A percentile compares a stretch with the other conserved stretches of the same genome.
Conservation (phyloP, 345 rosid genomes). For the Citrus sp. region DNA sequence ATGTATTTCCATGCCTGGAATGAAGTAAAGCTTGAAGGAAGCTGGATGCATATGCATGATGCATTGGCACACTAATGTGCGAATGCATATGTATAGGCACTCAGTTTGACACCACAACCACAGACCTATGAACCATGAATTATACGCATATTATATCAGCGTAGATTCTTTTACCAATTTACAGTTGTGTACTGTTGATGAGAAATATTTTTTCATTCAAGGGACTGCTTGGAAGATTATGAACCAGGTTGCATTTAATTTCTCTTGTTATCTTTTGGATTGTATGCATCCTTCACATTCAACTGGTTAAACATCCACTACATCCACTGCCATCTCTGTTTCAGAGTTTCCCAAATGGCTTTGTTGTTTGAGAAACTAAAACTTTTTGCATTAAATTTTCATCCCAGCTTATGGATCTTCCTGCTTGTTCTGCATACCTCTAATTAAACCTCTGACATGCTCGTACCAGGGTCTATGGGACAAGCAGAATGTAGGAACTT, state of each 20-base stretch:
- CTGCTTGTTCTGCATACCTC: not conserved
- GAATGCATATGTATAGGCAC: not conserved
- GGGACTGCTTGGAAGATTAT: not conserved
- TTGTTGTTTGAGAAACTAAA: not conserved
- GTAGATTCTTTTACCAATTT: not conserved
- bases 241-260: not conserved
- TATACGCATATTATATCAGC: not conserved
- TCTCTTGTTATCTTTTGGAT: not conserved
- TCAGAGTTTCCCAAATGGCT: not conserved
- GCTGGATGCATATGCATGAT: not conserved
- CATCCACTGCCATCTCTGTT: not conserved
- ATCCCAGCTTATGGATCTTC: not conserved
- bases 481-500: conserved; percentile 28
- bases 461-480: conserved; percentile 71
- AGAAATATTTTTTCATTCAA: not conserved
- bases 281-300: not conserved
- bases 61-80: not conserved
- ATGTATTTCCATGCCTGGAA: not conserved
- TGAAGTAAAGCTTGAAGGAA: not conserved
- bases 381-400: not conserved
- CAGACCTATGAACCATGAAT: not conserved
- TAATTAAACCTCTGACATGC: not conserved
- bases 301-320: not conserved
- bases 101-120: not conserved
- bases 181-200: not conserved